Evolutionary conservation across 441 rosid genomes (phyloP), one percentile per base, ranked within the genome.

Genomic region (Rhodomyrtus psidioides): DNA sequence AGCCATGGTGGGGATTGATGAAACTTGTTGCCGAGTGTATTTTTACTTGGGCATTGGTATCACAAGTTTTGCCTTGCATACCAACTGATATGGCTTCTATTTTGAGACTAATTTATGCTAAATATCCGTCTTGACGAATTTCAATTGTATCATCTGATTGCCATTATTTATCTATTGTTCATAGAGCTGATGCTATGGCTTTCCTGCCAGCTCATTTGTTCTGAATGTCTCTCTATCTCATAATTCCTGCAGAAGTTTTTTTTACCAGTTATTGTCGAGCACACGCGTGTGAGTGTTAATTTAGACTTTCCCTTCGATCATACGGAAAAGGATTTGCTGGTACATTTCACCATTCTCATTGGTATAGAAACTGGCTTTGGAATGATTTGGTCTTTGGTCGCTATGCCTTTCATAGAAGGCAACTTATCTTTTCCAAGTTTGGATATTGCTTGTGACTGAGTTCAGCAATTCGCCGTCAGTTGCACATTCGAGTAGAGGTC

Each of bases 21-120:
- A 55, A 70, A 81, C 84, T 87, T 86, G 65, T 88, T 81, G 83
- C 59, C 15, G 86, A 49, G 55, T 44, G 87, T 83, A 82, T 86
- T 65, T 86, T 70, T 82, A 70, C 84, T 70, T 82, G 84, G 51
- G 86, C 84, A 46, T 83, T 60, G 76, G 86, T 85, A 82, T 83
- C 70, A 75, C 85, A 65, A 88, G 87, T 65, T 87, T 89, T 85
- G 84, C 89, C 26, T 8, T 34, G 56, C 86, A 88, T 84, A 83
- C 70, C 27, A 53, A 84, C 14, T 55, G 70, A 42, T 83, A 85
- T 91, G 89, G 87, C 92, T 91, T 91, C 90, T 91, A 84, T 89
- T 85, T 34, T 83, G 86, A 89, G 85, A 83, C 65, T 6, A 82
- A 81, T 74, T 82, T 87, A 70, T 84, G 85, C 65, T 88, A 56